These are phyloP conservation scores for Fusarium secorum DNA, from an alignment of 2,329 filamentous ascomycete genomes.

Conservation along the genomic window DNA sequence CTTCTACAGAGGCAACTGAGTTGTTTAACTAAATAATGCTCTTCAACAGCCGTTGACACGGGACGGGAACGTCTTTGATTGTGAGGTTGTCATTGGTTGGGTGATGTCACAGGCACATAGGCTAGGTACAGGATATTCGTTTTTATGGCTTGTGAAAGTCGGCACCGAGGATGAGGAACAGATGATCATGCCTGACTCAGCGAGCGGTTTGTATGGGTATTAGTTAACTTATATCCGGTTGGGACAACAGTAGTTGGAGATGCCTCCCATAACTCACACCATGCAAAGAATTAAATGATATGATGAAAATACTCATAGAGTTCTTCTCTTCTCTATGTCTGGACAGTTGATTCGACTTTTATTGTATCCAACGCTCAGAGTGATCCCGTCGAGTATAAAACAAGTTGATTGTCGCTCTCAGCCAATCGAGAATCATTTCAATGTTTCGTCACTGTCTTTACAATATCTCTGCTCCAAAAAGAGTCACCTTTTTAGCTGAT, in stretches of 20 bases:
- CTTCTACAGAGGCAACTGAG: background rate
- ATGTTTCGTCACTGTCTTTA: background rate
- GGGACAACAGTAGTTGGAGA: background rate
- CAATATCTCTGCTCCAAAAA: fast-evolving
- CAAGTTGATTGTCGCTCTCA: background rate
- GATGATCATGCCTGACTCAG: background rate
- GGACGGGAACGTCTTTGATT: constrained; percentile 33
- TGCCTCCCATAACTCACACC: background rate
- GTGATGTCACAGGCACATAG: constrained; percentile 27
- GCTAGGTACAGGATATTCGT: constrained; percentile 9
- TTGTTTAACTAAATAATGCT: background rate
- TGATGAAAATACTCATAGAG: background rate
- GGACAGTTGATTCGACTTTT: background rate
- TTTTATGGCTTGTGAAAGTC: constrained; percentile 41
- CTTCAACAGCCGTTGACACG: constrained; percentile 12
- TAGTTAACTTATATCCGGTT: background rate
- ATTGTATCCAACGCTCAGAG: background rate
- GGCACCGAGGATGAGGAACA: constrained; percentile 18
- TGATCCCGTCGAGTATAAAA: background rate
- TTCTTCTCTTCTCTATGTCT: background rate
- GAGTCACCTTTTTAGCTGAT: background rate
- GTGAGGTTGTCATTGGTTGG: constrained; percentile 28
- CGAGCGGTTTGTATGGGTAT: background rate
- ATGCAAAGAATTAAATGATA: background rate
- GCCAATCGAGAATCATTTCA: background rate